Conservation (phyloP, 441 rosid species). For the Capsella rubella region DNA sequence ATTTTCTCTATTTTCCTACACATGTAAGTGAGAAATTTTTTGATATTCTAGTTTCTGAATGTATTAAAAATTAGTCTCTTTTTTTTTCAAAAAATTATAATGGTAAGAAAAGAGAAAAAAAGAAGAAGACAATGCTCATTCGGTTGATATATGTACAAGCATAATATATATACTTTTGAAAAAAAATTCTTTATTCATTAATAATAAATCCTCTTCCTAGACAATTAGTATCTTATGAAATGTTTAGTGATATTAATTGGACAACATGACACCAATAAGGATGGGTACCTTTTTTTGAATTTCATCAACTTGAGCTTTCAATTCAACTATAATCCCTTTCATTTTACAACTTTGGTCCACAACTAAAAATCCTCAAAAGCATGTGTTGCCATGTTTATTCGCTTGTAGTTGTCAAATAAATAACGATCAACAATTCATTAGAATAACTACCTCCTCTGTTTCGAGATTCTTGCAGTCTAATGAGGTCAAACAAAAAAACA, state of each 20-base stretch:
- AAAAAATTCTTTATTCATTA: not conserved
- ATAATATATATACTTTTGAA: not conserved
- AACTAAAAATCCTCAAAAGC: conserved; percentile 15
- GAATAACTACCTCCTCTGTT: not conserved
- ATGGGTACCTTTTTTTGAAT: conserved; percentile 13
- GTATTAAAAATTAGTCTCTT: not conserved
- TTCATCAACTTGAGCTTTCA: conserved; percentile 34
- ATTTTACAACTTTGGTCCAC: conserved; percentile 22
- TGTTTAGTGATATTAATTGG: conserved; percentile 5
- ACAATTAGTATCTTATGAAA: conserved; percentile 5
- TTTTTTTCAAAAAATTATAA: not conserved
- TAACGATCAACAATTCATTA: not conserved
- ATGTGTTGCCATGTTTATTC: conserved; percentile 11
- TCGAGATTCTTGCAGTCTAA: not conserved
- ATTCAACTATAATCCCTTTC: conserved; percentile 30
- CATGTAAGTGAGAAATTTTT: no score
- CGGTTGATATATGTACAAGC: not conserved
- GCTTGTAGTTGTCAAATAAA: conserved; percentile 20
- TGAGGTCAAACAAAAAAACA: not conserved
- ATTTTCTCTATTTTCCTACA: no score
- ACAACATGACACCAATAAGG: conserved; percentile 33
- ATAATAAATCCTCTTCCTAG: not conserved
- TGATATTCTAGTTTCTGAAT: not conserved
- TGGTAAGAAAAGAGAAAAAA: not conserved
- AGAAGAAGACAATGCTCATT: not conserved